Conservation (phyloP, 345 rosid genomes). For the Kernera saxatilis region DNA sequence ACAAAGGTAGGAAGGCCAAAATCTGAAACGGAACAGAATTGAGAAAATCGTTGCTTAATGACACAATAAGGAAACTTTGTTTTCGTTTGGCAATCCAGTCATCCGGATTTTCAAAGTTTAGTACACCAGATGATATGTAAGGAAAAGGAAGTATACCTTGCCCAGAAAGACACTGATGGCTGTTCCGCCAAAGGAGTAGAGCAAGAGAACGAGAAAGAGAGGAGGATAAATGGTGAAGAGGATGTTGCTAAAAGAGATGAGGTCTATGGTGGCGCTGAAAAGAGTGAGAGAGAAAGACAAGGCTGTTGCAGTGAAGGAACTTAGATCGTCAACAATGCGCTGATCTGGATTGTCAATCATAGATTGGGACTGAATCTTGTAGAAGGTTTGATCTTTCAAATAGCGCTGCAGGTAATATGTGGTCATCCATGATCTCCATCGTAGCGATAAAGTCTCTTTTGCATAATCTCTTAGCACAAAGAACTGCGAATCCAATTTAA, state of each 20-base stretch:
- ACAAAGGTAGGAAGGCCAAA: background rate
- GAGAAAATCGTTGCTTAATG: background rate
- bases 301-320: constrained; percentile 84
- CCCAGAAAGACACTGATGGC: constrained; percentile 79
- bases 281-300: constrained; percentile 80
- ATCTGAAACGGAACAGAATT: background rate
- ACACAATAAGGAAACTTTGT: background rate
- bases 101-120: no score
- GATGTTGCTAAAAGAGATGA: constrained; percentile 93
- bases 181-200: constrained; percentile 86
- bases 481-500: constrained; percentile 40
- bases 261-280: constrained; percentile 79
- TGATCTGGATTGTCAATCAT: constrained; percentile 94
- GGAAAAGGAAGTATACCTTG: constrained; percentile 43
- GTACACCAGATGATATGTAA: no score
- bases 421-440: constrained; percentile 99
- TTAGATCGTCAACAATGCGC: constrained; percentile 87
- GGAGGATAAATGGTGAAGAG: constrained; percentile 90
- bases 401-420: constrained; percentile 80
- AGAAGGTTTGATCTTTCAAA: constrained; percentile 63
- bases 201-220: constrained; percentile 66
- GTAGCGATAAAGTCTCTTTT: constrained; percentile 64
- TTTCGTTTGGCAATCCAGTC: background rate
- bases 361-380: constrained; percentile 92
- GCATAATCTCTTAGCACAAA: constrained; percentile 94